These are phyloP conservation scores for Fremontodendron californicum DNA, from an alignment of 345 rosid genomes.

Conservation along the genomic window DNA sequence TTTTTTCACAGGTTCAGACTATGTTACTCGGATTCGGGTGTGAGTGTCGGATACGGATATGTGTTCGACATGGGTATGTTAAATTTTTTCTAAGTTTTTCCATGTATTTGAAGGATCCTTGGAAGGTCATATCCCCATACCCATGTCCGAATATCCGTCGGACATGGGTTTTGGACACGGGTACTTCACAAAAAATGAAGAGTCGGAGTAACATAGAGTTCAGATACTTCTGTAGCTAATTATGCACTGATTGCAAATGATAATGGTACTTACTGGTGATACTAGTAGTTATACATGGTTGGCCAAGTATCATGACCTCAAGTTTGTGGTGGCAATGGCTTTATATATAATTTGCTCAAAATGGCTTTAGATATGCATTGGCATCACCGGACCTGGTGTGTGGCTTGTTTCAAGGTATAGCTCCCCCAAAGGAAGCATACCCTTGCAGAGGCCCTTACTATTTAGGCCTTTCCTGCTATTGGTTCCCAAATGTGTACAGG, in stretches of 20 bases:
- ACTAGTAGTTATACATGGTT: background rate
- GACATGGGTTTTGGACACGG: too few relatives aligned
- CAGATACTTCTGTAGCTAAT: too few relatives aligned
- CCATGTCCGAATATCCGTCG: too few relatives aligned
- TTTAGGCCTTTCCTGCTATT: background rate
- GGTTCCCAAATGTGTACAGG: background rate
- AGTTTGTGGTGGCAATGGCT: background rate
- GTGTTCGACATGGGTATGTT: too few relatives aligned
- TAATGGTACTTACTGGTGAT: background rate
- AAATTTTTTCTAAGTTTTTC: too few relatives aligned
- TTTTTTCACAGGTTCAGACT: background rate
- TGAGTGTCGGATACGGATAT: too few relatives aligned
- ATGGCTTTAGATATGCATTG: background rate
- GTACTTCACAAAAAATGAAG: too few relatives aligned
- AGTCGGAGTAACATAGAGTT: too few relatives aligned
- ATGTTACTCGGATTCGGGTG: too few relatives aligned
- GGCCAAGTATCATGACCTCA: background rate
- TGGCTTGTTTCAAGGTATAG: background rate
- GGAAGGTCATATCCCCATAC: too few relatives aligned
- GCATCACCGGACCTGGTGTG: background rate
- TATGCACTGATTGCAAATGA: background rate
- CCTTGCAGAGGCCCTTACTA: background rate
- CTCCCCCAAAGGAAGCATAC: background rate
- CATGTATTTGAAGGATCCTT: too few relatives aligned
- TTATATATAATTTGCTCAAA: background rate